Evolutionary conservation across 768 basidiomycete genomes (phyloP), one percentile per base, ranked within the genome.

Genomic region (Mycena amicta): DNA sequence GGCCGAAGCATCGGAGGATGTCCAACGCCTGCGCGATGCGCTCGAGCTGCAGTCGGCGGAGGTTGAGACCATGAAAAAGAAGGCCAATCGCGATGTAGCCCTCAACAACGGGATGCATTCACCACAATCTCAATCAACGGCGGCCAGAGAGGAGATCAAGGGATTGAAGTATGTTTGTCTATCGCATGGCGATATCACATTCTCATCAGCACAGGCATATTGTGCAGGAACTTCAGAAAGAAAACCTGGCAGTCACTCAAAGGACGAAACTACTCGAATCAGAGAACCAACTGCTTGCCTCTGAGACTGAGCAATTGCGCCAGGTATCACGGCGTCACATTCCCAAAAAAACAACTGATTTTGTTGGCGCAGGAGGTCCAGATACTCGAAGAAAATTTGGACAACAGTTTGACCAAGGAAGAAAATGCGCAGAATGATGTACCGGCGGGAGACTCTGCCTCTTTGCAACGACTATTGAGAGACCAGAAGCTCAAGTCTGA

Each of bases 181-280:
- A 30, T 30, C 18, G 30, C 13, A 20, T n/a, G 5, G 2, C 2
- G 5, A 8, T 1, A 33, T 18, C 23, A 25, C 15, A 53, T 54
- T 45, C 43, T 52, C 4, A 62, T 40, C 2, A 26, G n/a, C 37
- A 5, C 50, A 92, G 91, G 72, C 88, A 93, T 66, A 92, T 97
- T 66, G 85, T 97, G 22, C 89, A 92, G 68, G 90, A 94, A 65
- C 78, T 97, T 39, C 90, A 92, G 67, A 89, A 90, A 65, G 95
- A 97, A 72, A 91, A 85, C 65, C 68, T 84, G 2, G 74, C 79
- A 25, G 70, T 82, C 1, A 72, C 80, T 5, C 88, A 92, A 59
- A 82, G 82, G 59, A 85, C 85, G 69, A 86, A 88, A 66, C 69
- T 87, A n/a, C 69, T 95, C 41, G 86, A 88, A 69, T 83, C 87